phyloP scores from a whole-genome alignment of 306 rosid species.

The Hippophae gyantsensis region DNA sequence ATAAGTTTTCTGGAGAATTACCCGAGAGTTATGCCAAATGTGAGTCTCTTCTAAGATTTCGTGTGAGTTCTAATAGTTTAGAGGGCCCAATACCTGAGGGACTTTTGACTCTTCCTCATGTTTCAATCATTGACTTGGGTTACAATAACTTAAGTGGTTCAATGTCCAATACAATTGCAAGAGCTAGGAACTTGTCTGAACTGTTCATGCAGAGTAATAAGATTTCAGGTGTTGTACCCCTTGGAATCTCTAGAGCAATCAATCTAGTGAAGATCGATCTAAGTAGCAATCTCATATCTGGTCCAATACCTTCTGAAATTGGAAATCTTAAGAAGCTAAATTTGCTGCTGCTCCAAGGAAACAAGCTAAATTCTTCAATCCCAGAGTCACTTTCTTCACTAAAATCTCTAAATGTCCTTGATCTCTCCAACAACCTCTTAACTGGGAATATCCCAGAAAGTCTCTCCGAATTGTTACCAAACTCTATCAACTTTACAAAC shows the following conservation, averaged over 20 bases:
- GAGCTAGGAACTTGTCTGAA: conserved; percentile 7
- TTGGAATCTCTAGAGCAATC: conserved; percentile 7
- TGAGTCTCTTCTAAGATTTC: conserved; percentile 13
- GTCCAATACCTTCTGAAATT: conserved; percentile 15
- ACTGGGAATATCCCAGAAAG: conserved; percentile 15
- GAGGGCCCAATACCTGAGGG: conserved; percentile 13
- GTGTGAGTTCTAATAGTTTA: conserved; percentile 14
- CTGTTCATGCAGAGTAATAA: conserved; percentile 6
- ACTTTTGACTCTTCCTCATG: conserved; percentile 8
- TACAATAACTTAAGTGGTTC: conserved; percentile 8
- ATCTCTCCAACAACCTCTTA: conserved; percentile 16
- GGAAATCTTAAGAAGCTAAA: conserved; percentile 12
- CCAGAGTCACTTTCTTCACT: conserved; percentile 14
- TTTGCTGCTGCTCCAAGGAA: conserved; percentile 15
- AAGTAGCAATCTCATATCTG: conserved; percentile 12
- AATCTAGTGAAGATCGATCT: conserved; percentile 11
- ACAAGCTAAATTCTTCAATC: conserved; percentile 11
- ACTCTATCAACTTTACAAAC: conserved; percentile 17
- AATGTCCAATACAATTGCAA: conserved; percentile 6
- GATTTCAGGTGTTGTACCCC: conserved; percentile 11
- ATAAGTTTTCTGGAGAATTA: conserved; percentile 14
- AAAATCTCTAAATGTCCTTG: conserved; percentile 8
- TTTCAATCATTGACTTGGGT: conserved; percentile 16
- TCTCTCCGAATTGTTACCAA: conserved; percentile 7
- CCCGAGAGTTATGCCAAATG: conserved; percentile 8